Evolutionary conservation across 345 rosid genomes (phyloP).

Genomic region (Nephelium lappaceum): DNA sequence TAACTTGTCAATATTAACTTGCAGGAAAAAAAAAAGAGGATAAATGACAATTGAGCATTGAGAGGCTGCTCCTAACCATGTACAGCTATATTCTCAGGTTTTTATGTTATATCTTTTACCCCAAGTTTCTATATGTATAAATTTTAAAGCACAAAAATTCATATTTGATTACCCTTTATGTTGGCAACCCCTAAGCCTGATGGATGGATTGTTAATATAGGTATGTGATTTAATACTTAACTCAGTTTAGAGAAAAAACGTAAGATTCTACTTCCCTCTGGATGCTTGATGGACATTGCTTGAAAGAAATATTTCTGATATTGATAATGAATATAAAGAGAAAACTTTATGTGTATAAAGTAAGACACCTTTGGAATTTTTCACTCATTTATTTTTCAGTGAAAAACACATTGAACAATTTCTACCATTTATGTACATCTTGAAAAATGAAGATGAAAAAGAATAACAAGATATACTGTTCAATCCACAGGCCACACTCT

Average conservation of each 20-base stretch:
- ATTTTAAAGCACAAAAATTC: neutral
- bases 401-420: constrained; percentile 1
- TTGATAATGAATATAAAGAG: neutral
- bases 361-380: neutral
- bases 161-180: neutral
- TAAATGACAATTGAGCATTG: neutral
- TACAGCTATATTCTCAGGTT: neutral
- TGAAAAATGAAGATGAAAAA: neutral
- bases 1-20: too few relatives aligned
- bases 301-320: neutral
- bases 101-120: neutral
- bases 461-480: neutral
- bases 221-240: neutral
- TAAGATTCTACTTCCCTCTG: neutral
- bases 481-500: neutral
- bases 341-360: neutral
- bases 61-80: neutral
- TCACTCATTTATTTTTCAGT: constrained; percentile 13
- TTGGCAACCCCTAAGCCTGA: neutral
- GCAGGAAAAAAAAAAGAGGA: too few relatives aligned
- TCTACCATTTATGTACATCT: constrained; percentile 12
- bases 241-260: neutral
- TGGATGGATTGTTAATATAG: neutral
- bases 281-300: neutral
- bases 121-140: neutral